Evolutionary conservation across 805 yeast genomes (phyloP).

Genomic region (Wickerhamiella spandovensis): DNA sequence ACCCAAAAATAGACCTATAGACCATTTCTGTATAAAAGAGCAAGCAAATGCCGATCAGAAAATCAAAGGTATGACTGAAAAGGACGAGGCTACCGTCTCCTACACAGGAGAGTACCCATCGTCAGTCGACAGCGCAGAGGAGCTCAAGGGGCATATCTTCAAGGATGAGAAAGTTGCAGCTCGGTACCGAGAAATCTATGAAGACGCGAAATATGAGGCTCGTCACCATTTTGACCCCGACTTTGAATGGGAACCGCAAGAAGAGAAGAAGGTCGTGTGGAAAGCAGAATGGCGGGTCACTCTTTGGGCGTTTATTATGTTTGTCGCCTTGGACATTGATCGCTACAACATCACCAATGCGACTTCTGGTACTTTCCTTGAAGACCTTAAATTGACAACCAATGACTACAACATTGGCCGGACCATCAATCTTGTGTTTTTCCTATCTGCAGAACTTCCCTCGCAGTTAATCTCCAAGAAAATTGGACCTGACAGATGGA

Average conservation of each 20-base stretch:
- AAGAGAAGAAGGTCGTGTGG: constrained; percentile 35
- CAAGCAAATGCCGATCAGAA: neutral
- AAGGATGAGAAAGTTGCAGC: constrained; percentile 36
- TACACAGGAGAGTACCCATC: neutral
- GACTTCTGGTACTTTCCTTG: constrained; percentile 40
- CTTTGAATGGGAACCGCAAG: constrained; percentile 40
- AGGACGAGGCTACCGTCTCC: neutral
- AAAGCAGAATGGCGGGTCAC: constrained; percentile 45
- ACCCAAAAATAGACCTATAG: neutral
- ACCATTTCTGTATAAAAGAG: neutral
- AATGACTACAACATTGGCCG: constrained; percentile 47
- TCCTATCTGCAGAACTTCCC: constrained; percentile 50
- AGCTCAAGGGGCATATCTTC: constrained; percentile 23
- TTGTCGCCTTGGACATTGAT: constrained; percentile 45
- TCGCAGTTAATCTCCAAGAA: constrained; percentile 52
- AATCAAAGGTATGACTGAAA: neutral
- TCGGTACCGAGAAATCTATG: constrained; percentile 34
- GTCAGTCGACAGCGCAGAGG: neutral
- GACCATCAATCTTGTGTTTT: constrained; percentile 42
- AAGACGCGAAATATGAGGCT: constrained; percentile 40
- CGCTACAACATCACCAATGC: constrained; percentile 47
- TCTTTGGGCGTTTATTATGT: constrained; percentile 46
- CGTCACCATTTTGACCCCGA: constrained; percentile 43
- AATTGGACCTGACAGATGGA: constrained; percentile 52
- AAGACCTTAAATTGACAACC: constrained; percentile 39